Evolutionary conservation across 306 rosid genomes (phyloP).

Genomic region (Quercus dentata): DNA sequence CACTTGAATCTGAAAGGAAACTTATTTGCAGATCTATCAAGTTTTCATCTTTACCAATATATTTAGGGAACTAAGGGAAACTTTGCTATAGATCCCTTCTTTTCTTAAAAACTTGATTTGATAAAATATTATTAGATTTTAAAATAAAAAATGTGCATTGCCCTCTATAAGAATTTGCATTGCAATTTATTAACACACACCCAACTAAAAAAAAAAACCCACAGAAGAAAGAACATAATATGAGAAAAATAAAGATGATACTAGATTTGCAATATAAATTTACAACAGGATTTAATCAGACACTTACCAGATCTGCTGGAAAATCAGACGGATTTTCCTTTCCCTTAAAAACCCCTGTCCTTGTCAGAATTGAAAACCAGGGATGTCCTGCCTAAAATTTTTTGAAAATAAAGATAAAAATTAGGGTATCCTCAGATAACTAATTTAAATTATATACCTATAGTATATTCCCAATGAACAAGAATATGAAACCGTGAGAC

Average conservation of each 20-base stretch:
- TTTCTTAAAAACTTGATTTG: too few relatives aligned
- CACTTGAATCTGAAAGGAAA: constrained; percentile 3
- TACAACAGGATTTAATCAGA: constrained; percentile 1
- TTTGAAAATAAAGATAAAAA: constrained; percentile 4
- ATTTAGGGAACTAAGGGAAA: neutral
- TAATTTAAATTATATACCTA: neutral
- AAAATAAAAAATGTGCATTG: too few relatives aligned
- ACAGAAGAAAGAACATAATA: too few relatives aligned
- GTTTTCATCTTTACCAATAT: neutral
- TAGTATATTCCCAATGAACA: neutral
- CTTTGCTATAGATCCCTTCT: neutral
- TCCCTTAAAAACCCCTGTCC: constrained; percentile 92
- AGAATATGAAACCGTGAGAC: constrained; percentile 19
- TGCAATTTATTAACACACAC: too few relatives aligned
- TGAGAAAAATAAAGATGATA: neutral
- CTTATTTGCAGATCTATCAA: neutral
- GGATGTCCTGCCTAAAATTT: constrained; percentile 76
- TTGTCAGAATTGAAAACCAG: constrained; percentile 95
- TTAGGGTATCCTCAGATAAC: constrained; percentile 11
- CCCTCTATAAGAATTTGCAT: too few relatives aligned
- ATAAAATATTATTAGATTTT: too few relatives aligned
- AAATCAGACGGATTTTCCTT: constrained; percentile 58
- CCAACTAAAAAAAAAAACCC: too few relatives aligned
- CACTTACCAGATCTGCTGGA: constrained; percentile 52
- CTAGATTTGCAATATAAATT: neutral